Evolutionary conservation across 2,329 filamentous ascomycete species (phyloP).

Genomic region (Alternaria infectoria): DNA sequence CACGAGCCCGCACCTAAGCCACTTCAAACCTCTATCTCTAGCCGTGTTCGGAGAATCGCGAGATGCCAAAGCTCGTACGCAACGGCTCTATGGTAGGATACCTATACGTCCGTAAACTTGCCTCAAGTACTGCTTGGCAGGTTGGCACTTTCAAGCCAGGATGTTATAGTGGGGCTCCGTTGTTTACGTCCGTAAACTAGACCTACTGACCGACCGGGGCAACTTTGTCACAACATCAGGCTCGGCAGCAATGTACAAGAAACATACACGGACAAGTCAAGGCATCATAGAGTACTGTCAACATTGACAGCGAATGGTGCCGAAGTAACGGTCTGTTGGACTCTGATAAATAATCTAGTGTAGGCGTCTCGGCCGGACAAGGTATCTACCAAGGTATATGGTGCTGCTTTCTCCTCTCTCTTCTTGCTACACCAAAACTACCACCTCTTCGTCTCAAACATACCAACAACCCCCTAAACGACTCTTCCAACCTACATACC

Average conservation of each 20-base stretch:
- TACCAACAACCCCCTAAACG: fast-evolving
- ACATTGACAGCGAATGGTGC: background rate
- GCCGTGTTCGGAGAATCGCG: background rate
- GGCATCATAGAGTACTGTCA: fast-evolving
- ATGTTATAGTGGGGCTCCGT: background rate
- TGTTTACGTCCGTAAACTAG: background rate
- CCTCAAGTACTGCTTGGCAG: background rate
- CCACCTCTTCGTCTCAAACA: background rate
- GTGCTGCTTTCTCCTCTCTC: background rate
- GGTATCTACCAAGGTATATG: background rate
- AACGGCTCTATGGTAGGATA: background rate
- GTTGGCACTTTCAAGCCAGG: background rate
- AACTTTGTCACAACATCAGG: background rate
- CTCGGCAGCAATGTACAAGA: background rate
- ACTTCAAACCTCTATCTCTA: background rate
- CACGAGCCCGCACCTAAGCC: background rate
- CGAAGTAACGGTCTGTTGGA: background rate
- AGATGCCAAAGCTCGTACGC: background rate
- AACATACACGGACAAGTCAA: background rate
- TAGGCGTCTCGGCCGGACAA: fast-evolving
- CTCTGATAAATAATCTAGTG: background rate
- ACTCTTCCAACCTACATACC: background rate
- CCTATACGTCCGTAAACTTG: background rate
- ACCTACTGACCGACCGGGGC: background rate
- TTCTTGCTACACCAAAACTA: background rate